These are phyloP conservation scores for Leptodontidium sp. DNA, from an alignment of 2,329 filamentous ascomycete genomes.

Conservation along the genomic window DNA sequence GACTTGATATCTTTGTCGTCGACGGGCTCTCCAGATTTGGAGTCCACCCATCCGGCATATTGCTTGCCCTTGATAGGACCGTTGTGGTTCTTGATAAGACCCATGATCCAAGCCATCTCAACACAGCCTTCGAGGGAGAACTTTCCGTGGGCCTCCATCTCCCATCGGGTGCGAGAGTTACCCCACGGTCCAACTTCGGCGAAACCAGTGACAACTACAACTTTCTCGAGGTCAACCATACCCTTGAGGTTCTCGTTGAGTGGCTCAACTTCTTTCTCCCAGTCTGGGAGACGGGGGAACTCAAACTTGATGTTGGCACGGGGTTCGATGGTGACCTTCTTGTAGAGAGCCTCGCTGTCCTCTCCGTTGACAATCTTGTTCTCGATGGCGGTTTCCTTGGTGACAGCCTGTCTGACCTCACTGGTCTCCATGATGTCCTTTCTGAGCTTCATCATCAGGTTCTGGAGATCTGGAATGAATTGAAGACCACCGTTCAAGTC, in stretches of 20 bases:
- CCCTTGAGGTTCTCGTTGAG: slow-evolving; percentile 90
- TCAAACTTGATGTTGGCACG: slow-evolving; percentile 98
- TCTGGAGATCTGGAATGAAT: slow-evolving; percentile 95
- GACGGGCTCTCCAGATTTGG: slow-evolving; percentile 92
- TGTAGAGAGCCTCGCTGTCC: slow-evolving; percentile 89
- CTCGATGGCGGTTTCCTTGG: slow-evolving; percentile 94
- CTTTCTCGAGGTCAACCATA: slow-evolving; percentile 98
- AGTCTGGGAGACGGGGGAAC: slow-evolving; percentile 89
- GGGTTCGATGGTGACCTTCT: slow-evolving; percentile 91
- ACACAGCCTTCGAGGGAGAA: slow-evolving; percentile 98
- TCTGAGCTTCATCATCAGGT: slow-evolving; percentile 90
- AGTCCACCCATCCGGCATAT: slow-evolving; percentile 96
- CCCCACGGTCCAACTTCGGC: slow-evolving; percentile 97
- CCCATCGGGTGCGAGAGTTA: slow-evolving; percentile 97
- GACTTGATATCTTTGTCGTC: slow-evolving; percentile 98
- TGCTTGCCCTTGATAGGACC: slow-evolving; percentile 94
- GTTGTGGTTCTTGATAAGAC: slow-evolving; percentile 98
- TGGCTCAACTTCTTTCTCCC: slow-evolving; percentile 89
- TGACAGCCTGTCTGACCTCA: slow-evolving; percentile 91
- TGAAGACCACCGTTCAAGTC: slow-evolving; percentile 98
- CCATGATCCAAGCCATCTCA: slow-evolving; percentile 99
- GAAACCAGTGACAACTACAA: slow-evolving; percentile 97
- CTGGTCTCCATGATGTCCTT: slow-evolving; percentile 96
- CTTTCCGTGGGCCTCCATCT: slow-evolving; percentile 97
- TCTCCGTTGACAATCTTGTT: slow-evolving; percentile 98